Percentiles rank a stretch among this genome's conserved stretches.
Evolutionary conservation across 192 early-diverging fungal species (phyloP).

Genomic region (Coemansia sp.): DNA sequence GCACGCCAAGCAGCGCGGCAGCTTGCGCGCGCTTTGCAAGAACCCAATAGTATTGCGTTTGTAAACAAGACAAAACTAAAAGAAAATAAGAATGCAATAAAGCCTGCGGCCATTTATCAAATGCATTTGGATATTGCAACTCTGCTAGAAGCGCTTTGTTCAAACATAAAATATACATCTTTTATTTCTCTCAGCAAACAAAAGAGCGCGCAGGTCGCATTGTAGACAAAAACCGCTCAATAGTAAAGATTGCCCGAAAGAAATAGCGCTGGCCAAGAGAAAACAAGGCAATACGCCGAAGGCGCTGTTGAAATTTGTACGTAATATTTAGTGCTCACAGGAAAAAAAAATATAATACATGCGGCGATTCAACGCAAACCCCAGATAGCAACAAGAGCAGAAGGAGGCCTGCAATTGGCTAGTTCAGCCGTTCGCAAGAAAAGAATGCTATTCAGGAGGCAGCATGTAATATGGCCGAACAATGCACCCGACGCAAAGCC

Average conservation of each 20-base stretch:
- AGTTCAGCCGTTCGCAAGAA: background rate
- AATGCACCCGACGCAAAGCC: constrained; percentile 1
- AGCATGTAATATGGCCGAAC: constrained; percentile 6
- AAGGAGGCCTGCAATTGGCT: background rate
- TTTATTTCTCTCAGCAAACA: background rate
- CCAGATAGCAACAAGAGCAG: background rate
- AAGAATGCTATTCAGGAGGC: background rate
- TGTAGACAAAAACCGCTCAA: background rate
- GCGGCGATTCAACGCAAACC: background rate
- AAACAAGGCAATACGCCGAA: background rate
- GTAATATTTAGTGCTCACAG: background rate
- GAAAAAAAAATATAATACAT: background rate
- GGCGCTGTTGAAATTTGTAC: background rate
- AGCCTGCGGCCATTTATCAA: background rate
- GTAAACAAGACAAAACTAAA: no score
- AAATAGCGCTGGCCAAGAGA: background rate
- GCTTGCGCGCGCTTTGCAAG: no score
- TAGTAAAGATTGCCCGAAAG: background rate
- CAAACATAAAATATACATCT: background rate
- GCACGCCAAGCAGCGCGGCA: no score
- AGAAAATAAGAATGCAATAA: background rate
- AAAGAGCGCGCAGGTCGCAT: background rate
- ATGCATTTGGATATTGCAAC: background rate
- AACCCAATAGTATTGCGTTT: no score
- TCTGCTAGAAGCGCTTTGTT: background rate